Percentiles rank a stretch among this genome's conserved stretches.
These are phyloP conservation scores for Trichocladium uniseriatum DNA, from an alignment of 495 filamentous ascomycete species.

Conservation along the genomic window DNA sequence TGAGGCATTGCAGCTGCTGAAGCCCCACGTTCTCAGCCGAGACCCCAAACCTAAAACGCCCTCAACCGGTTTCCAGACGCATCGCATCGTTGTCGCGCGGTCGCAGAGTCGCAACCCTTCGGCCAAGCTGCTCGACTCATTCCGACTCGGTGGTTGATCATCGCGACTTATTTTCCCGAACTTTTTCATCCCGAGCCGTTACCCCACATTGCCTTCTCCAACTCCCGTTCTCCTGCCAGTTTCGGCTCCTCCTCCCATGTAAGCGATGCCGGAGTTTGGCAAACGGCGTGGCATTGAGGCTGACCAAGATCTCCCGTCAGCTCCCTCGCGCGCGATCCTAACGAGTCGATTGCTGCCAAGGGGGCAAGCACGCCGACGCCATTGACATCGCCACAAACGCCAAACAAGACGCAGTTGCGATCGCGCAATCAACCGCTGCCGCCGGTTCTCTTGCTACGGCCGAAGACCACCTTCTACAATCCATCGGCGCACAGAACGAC, in stretches of 20 bases:
- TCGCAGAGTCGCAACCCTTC: constrained; percentile 1
- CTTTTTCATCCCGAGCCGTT: constrained; percentile 2
- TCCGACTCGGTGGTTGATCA: constrained; percentile 13
- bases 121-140: constrained; percentile 9
- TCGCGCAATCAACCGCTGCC: neutral
- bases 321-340: constrained; percentile 5
- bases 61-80: too few relatives aligned
- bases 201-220: constrained; percentile 20
- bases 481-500: neutral
- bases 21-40: neutral
- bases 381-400: neutral
- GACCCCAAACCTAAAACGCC: too few relatives aligned
- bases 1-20: neutral
- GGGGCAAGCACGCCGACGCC: too few relatives aligned
- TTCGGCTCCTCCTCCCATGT: constrained; percentile 22
- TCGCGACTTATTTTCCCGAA: constrained; percentile 3
- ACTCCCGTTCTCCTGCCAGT: constrained; percentile 13
- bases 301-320: constrained; percentile 21
- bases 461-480: constrained; percentile 11
- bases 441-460: neutral
- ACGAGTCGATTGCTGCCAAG: neutral
- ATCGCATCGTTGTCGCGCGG: neutral
- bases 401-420: neutral
- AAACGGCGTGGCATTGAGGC: constrained; percentile 18
- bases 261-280: constrained; percentile 14